These are phyloP conservation scores for Marasmius oreades DNA, from an alignment of 1,284 basidiomycete genomes.

Conservation along the genomic window DNA sequence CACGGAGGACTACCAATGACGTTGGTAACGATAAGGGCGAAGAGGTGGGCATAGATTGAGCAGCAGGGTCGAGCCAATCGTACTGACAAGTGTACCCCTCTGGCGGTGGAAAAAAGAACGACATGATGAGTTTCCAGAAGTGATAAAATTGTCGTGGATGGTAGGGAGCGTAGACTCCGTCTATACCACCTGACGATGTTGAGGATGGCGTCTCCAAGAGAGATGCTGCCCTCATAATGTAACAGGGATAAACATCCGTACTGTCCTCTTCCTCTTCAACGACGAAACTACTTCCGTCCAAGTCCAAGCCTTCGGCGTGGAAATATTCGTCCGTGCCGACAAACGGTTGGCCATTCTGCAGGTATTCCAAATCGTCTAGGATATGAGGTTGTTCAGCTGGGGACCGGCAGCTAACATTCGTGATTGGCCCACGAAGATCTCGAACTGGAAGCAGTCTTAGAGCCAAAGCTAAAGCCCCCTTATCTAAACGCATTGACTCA, in stretches of 20 bases:
- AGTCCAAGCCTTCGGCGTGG: neutral
- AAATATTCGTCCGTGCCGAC: neutral
- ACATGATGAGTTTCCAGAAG: constrained; percentile 2
- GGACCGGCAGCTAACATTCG: too few species aligned
- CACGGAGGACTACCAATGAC: neutral
- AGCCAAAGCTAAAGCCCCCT: neutral
- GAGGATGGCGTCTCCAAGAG: neutral
- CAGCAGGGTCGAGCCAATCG: neutral
- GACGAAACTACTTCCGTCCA: neutral
- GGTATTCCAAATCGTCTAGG: neutral
- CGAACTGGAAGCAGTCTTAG: constrained; percentile 2
- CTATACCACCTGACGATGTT: neutral
- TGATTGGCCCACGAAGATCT: neutral
- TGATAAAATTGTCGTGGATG: neutral
- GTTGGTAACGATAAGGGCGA: neutral
- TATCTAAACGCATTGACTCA: neutral
- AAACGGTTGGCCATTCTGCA: neutral
- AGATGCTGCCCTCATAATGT: neutral
- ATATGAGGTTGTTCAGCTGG: neutral
- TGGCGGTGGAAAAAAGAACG: constrained; percentile 2
- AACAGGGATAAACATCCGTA: neutral
- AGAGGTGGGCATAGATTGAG: neutral
- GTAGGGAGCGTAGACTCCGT: neutral
- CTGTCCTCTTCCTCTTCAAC: neutral
- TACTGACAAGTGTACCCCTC: neutral